Evolutionary conservation across 78 protist species (phyloP).

Genomic region (Creolimax fragrantissima): DNA sequence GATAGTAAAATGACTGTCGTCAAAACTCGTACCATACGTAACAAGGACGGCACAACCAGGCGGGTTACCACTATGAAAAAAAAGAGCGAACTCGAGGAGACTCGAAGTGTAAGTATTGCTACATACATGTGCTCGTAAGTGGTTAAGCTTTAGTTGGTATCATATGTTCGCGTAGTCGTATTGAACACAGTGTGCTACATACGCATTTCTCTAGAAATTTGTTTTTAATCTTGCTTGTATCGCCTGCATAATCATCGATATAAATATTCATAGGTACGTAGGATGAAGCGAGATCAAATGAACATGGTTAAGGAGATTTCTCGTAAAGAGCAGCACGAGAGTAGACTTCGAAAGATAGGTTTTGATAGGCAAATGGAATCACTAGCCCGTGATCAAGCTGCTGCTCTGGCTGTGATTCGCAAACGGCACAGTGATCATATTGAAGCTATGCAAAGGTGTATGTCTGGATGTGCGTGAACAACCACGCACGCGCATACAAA

Average conservation of each 20-base stretch:
- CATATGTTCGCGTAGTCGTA: too few species aligned
- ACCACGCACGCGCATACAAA: not conserved
- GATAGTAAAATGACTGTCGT: not conserved
- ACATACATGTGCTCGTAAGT: too few species aligned
- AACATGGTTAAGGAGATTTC: not conserved
- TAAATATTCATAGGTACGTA: too few species aligned
- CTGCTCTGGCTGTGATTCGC: not conserved
- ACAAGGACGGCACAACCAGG: not conserved
- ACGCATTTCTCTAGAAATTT: too few species aligned
- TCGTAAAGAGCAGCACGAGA: not conserved
- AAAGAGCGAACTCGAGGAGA: not conserved
- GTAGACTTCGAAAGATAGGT: not conserved
- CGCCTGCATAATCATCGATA: too few species aligned
- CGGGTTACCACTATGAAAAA: not conserved
- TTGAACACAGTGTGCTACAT: too few species aligned
- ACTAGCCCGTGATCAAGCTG: not conserved
- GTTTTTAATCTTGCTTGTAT: too few species aligned
- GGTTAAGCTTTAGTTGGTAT: too few species aligned
- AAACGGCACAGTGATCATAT: not conserved
- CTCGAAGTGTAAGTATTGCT: not conserved
- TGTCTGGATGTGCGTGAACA: not conserved
- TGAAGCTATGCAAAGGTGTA: not conserved
- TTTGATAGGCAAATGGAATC: not conserved
- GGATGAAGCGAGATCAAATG: not conserved
- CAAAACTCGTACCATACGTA: not conserved